Conservation (phyloP, 805 yeast species). For the Suhomyces sp. region DNA sequence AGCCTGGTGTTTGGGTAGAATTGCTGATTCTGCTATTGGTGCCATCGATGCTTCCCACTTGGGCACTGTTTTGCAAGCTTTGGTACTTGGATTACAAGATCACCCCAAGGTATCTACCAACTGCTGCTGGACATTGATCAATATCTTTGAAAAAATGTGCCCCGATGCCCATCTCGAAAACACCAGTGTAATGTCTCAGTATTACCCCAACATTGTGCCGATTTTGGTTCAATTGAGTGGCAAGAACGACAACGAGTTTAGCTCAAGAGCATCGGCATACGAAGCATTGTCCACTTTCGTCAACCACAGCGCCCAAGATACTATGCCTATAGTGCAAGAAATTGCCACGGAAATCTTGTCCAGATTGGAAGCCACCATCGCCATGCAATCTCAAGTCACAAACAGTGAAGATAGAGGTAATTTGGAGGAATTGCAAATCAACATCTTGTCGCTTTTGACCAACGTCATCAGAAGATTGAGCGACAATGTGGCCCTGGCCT, state of each 20-base stretch:
- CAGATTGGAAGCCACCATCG: slow-evolving; percentile 69
- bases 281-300: slow-evolving; percentile 88
- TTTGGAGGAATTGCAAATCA: slow-evolving; percentile 86
- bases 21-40: slow-evolving; percentile 80
- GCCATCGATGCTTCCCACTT: slow-evolving; percentile 70
- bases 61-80: slow-evolving; percentile 69
- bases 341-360: slow-evolving; percentile 72
- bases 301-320: slow-evolving; percentile 66
- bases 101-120: slow-evolving; percentile 94
- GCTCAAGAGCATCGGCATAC: slow-evolving; percentile 93
- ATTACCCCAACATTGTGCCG: slow-evolving; percentile 67
- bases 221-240: slow-evolving; percentile 66
- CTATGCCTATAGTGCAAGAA: slow-evolving; percentile 62
- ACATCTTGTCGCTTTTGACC: slow-evolving; percentile 73
- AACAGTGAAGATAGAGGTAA: slow-evolving; percentile 69
- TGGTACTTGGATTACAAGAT: slow-evolving; percentile 78
- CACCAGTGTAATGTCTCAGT: slow-evolving; percentile 69
- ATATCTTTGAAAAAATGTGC: slow-evolving; percentile 79
- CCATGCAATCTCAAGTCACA: slow-evolving; percentile 52
- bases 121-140: slow-evolving; percentile 96
- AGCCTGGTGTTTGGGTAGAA: slow-evolving; percentile 97
- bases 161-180: slow-evolving; percentile 46
- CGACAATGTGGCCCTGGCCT: slow-evolving; percentile 54
- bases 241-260: slow-evolving; percentile 76
- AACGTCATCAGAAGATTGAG: slow-evolving; percentile 82